Evolutionary conservation across 1,284 basidiomycete genomes (phyloP), one percentile per base, ranked within the genome.

Genomic region (Phlebopus sp.): DNA sequence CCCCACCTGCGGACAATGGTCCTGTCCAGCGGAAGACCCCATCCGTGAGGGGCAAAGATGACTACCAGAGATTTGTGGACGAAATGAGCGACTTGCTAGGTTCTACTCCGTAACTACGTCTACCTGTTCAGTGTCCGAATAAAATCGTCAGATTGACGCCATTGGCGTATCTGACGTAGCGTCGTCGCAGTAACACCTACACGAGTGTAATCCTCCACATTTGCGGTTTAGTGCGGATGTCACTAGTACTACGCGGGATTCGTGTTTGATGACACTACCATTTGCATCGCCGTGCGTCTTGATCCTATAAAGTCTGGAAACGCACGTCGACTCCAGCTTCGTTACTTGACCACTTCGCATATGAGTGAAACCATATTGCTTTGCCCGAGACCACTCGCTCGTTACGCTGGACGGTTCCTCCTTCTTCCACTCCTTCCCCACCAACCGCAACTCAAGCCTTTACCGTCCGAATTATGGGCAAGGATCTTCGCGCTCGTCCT

Each of bases 391-490:
- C 78, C 75, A 4, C 77, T 75, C 55, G 77, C 74, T 41, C 69
- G 65, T 25, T 61, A 59, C 47, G 72, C 83, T n/a, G 82, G 84
- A 27, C 71, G 71, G 32, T 71, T 89, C 30, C 65, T 84, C n/a
- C 73, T 90, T 10, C 66, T 89, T 1, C 85, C 86, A 21, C 72
- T 90, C 18, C 72, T 89, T 9, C 83, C 83, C 7, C 60, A 72
- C 5, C 72, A 64, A 39, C 73, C 73, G 18, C 72, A 72, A 14
- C 54, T 74, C 38, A 77, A 75, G 53, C 67, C 76, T 18, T 70
- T 90, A n/a, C 87, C 87, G 1, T 68, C 71, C 4, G 88, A 90
- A 65, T 62, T 89, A 52, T 90, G 88, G 88, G 67, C 74, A 8
- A 74, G 74, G 37, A 78, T 90, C 34, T 71, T 90, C 41, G 63